phyloP scores from a whole-genome alignment of 345 rosid species.

The Lepidium sativum region DNA sequence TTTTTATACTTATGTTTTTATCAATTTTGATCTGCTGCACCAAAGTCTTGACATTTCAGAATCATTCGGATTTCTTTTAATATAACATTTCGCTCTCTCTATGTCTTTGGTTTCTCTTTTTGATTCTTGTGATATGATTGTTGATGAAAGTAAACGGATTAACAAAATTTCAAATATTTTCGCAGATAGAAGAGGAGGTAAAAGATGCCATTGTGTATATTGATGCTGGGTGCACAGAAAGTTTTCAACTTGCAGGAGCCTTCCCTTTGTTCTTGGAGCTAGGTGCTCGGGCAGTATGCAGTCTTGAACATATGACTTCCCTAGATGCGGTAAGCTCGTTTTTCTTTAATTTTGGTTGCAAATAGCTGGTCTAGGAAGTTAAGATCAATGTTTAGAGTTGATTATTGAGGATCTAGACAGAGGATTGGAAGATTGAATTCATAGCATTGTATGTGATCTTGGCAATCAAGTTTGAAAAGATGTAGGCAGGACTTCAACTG shows the following conservation, averaged over 20 bases:
- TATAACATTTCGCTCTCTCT: neutral
- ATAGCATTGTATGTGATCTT: neutral
- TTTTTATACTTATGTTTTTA: neutral
- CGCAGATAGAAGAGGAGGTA: conserved; percentile 62
- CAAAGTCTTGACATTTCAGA: neutral
- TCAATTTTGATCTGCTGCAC: neutral
- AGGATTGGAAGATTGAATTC: neutral
- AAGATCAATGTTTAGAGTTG: neutral
- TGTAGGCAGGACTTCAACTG: neutral
- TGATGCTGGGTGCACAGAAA: conserved; percentile 92
- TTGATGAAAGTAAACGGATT: neutral
- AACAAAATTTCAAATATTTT: neutral
- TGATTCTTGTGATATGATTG: neutral
- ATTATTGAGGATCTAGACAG: neutral
- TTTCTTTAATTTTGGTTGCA: neutral
- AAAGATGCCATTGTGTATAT: conserved; percentile 62
- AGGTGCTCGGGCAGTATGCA: conserved; percentile 70
- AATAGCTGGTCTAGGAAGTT: neutral
- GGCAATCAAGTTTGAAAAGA: neutral
- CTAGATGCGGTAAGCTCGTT: conserved; percentile 58
- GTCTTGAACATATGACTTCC: conserved; percentile 73
- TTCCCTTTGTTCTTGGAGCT: conserved; percentile 63
- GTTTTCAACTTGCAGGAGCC: conserved; percentile 83
- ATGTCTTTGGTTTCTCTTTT: neutral
- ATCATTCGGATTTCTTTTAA: neutral